phyloP scores from a whole-genome alignment of 768 basidiomycete genomes.

The Pisolithus sp. region DNA sequence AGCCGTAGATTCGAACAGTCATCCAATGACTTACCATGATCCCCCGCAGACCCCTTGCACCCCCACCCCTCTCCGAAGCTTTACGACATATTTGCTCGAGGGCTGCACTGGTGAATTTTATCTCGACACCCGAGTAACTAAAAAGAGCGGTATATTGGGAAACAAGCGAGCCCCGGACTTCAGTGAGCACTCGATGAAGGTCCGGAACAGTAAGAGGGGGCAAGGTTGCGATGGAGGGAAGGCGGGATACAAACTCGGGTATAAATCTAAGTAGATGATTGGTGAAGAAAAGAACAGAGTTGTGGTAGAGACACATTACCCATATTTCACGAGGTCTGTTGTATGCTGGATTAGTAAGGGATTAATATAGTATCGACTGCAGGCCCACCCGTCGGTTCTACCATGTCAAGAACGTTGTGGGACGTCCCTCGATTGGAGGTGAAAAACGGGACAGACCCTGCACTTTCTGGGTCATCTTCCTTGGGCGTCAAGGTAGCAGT shows the following conservation, averaged over 20 bases:
- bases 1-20: not conserved
- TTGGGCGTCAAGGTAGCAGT: conserved; percentile 44
- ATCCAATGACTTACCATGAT: conserved; percentile 57
- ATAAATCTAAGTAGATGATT: conserved; percentile 55
- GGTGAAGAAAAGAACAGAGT: not conserved
- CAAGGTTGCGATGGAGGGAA: conserved; percentile 88
- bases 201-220: conserved; percentile 74
- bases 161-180: conserved; percentile 85
- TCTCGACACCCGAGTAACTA: conserved; percentile 76
- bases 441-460: conserved; percentile 59
- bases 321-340: conserved; percentile 79
- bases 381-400: conserved; percentile 58
- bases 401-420: conserved; percentile 55
- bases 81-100: conserved; percentile 75
- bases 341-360: not conserved
- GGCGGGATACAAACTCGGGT: conserved; percentile 89
- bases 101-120: conserved; percentile 79
- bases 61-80: conserved; percentile 78
- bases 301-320: conserved; percentile 35
- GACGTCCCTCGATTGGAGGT: conserved; percentile 60
- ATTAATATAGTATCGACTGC: not conserved
- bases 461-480: conserved; percentile 30
- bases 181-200: conserved; percentile 83
- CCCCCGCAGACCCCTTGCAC: conserved; percentile 83
- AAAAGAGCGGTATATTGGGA: conserved; percentile 87